phyloP scores from a whole-genome alignment of 2,329 filamentous ascomycete genomes.

The Hypomyces rosellus region DNA sequence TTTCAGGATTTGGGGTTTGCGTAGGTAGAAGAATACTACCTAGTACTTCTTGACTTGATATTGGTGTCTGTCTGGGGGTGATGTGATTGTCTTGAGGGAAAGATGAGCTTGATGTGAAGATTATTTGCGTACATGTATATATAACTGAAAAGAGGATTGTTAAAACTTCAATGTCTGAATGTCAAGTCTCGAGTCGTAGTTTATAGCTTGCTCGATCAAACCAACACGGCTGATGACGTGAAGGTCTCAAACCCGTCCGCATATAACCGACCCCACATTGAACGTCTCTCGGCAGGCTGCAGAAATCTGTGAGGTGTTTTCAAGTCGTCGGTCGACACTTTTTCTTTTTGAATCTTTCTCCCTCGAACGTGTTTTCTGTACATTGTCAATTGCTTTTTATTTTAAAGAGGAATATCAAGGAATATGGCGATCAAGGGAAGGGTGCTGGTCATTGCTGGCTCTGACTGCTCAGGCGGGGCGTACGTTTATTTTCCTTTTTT shows the following conservation, averaged over 20 bases:
- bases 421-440: slow-evolving; percentile 28
- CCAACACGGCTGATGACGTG: not conserved
- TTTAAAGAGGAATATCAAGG: slow-evolving; percentile 24
- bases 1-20: not conserved
- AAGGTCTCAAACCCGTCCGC: not conserved
- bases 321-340: not conserved
- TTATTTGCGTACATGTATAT: too few species aligned
- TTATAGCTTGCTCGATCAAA: not conserved
- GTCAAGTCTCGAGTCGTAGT: not conserved
- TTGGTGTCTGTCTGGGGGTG: not conserved
- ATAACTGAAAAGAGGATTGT: not conserved
- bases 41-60: not conserved
- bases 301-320: not conserved
- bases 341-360: not conserved
- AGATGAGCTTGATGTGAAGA: too few species aligned
- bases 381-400: not conserved
- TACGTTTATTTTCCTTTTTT: slow-evolving; percentile 31
- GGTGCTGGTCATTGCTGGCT: slow-evolving; percentile 79
- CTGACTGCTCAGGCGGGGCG: slow-evolving; percentile 88
- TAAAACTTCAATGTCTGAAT: not conserved
- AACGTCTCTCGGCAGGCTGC: not conserved
- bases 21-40: slow-evolving; percentile 3
- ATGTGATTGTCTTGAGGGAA: not conserved
- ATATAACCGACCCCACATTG: not conserved
- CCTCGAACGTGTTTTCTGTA: not conserved